Base-by-base conservation (phyloP, 345 rosid genomes). In the Bruguiera parviflora region DNA sequence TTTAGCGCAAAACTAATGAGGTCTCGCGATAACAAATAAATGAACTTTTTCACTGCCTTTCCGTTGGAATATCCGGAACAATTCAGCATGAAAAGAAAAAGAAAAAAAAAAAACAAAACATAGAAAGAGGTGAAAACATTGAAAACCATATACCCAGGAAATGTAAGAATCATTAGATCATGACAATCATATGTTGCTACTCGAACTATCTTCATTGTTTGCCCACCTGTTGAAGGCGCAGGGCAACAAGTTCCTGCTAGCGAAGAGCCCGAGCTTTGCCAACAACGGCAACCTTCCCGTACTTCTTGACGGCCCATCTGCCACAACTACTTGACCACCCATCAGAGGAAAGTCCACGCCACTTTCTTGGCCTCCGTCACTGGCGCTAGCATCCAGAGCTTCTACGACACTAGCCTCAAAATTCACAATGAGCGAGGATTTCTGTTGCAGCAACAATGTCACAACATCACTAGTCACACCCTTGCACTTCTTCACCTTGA, bases 401-500 rank as follows among this genome's bases (percentile, higher is more conserved):
- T 84, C 85, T 31, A 58, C 66, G 55, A 82, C 88, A 32, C 58
- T 75, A n/a, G 81, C 81, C 76, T 90, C 97, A 83, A 90, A 71
- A 66, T 84, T 83, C 67, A 93, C 78, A 65, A 86, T 72, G 75
- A 93, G 69, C 2, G 87, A 80, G 59, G 64, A 74, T 81, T 87
- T 87, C 5, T 68, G 80, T 31, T 71, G 81, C 62, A 67, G 81
- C 77, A 93, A 76, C 88, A 93, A 84, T 61, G 79, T 87, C 20
- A 74, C 82, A 18, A 71, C 81, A 29, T 83, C 87, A 68, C 65
- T 58, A 13, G 83, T 89, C 65, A 92, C 96, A 69, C 82, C 82
- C 67, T 64, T 79, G 77, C 98, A 92, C 72, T 90, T 90, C 86
- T 81, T 90, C 32, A 92, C 90, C 83, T 92, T 92, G 58, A 92